A percentile compares a stretch with the other conserved stretches of the same genome.
These are phyloP conservation scores for Phytopythium oedochilum DNA, from an alignment of 352 stramenopile species.

Conservation along the genomic window DNA sequence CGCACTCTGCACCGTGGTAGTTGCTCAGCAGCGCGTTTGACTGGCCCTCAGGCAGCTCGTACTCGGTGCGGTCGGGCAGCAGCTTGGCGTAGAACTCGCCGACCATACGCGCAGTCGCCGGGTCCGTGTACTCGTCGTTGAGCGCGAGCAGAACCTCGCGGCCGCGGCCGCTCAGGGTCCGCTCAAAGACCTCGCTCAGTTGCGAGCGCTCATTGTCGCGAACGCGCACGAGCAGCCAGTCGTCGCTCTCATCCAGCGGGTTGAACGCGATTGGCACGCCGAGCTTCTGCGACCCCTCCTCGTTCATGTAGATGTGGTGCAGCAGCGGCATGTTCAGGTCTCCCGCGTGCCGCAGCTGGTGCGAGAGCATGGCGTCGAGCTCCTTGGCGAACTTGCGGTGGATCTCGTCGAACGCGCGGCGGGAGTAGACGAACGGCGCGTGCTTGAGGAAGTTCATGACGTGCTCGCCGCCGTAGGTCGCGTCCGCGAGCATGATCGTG, in stretches of 20 bases:
- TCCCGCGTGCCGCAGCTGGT: conserved; percentile 60
- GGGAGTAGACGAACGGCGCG: conserved; percentile 79
- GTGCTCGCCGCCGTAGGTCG: conserved; percentile 77
- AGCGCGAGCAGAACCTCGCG: conserved; percentile 63
- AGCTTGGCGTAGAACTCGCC: conserved; percentile 54
- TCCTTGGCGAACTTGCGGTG: conserved; percentile 59
- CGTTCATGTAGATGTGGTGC: conserved; percentile 85
- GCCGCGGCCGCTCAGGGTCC: conserved; percentile 36
- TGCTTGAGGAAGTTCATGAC: conserved; percentile 87
- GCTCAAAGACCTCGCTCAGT: conserved; percentile 26
- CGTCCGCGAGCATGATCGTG: conserved; percentile 61
- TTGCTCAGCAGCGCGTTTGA: conserved; percentile 50
- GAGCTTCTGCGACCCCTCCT: conserved; percentile 55
- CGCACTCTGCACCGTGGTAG: conserved; percentile 62
- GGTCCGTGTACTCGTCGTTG: conserved; percentile 73
- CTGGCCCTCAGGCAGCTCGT: conserved; percentile 57
- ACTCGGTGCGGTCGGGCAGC: conserved; percentile 42
- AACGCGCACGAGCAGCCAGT: conserved; percentile 78
- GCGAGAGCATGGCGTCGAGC: conserved; percentile 46
- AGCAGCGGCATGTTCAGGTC: conserved; percentile 82
- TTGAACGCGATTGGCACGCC: conserved; percentile 30
- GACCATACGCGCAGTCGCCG: conserved; percentile 49
- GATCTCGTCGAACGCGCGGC: conserved; percentile 63
- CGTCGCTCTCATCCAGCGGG: conserved; percentile 45
- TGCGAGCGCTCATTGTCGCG: conserved; percentile 44